Percentiles rank a stretch among this genome's conserved stretches.
These are phyloP conservation scores for Somion occarium DNA, from an alignment of 1,284 basidiomycete species.

Conservation along the genomic window DNA sequence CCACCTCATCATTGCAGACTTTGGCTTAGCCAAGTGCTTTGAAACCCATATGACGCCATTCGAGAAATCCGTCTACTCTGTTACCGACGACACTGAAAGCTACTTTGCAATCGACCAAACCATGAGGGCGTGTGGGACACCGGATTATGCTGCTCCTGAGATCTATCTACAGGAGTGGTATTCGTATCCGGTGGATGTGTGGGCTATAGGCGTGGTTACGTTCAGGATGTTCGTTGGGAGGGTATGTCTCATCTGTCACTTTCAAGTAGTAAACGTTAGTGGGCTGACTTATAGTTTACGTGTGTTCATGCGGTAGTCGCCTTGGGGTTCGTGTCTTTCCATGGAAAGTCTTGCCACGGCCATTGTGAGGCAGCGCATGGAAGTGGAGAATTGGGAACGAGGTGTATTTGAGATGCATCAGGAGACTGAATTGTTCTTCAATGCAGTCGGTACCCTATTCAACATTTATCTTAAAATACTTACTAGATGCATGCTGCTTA, in stretches of 20 bases:
- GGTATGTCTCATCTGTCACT: slow-evolving; percentile 10
- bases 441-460: background rate
- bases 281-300: too few relatives aligned
- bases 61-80: background rate
- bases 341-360: background rate
- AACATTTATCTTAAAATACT: too few relatives aligned
- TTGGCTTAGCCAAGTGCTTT: slow-evolving; percentile 18
- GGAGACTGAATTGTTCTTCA: background rate
- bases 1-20: slow-evolving; percentile 50
- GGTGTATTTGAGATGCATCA: background rate
- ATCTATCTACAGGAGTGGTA: slow-evolving; percentile 61
- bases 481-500: too few relatives aligned
- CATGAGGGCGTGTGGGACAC: slow-evolving; percentile 46
- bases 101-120: background rate
- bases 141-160: slow-evolving; percentile 61
- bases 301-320: background rate
- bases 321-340: background rate
- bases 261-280: too few relatives aligned
- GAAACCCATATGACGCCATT: slow-evolving; percentile 33
- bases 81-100: slow-evolving; percentile 44
- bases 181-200: slow-evolving; percentile 64
- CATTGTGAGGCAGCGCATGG: background rate
- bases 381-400: background rate
- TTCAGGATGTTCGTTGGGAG: slow-evolving; percentile 60
- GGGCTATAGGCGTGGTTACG: slow-evolving; percentile 48